Evolutionary conservation across 441 rosid genomes (phyloP).

Genomic region (Pelargonium citronellum): DNA sequence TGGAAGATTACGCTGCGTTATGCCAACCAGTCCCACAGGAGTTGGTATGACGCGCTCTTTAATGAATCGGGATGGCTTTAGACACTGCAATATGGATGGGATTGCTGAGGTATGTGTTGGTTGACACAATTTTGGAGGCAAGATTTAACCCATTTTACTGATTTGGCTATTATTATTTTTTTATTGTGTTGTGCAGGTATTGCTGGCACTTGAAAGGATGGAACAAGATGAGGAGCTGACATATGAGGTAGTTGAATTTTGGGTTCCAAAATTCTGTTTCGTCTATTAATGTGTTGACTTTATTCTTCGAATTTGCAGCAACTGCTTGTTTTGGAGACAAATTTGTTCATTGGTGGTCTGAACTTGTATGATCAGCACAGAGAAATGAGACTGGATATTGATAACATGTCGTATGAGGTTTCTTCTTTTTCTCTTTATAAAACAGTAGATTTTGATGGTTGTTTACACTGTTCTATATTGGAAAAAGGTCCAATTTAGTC

Average conservation of each 20-base stretch:
- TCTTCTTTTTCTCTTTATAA: neutral
- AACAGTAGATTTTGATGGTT: too few relatives aligned
- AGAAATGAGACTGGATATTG: constrained; percentile 94
- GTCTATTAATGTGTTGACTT: constrained; percentile 7
- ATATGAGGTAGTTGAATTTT: constrained; percentile 56
- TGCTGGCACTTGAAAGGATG: constrained; percentile 78
- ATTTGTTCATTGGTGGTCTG: constrained; percentile 56
- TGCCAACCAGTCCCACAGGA: constrained; percentile 56
- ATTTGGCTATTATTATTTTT: constrained; percentile 8
- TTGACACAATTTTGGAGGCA: neutral
- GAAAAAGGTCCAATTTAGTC: too few relatives aligned
- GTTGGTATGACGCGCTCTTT: constrained; percentile 37
- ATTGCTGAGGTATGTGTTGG: constrained; percentile 73
- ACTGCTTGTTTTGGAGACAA: constrained; percentile 68
- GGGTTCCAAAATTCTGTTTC: constrained; percentile 14
- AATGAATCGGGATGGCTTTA: constrained; percentile 46
- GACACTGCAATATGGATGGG: constrained; percentile 61
- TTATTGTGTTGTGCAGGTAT: constrained; percentile 40
- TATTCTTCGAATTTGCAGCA: constrained; percentile 46
- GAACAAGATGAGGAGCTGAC: constrained; percentile 71
- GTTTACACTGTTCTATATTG: too few relatives aligned
- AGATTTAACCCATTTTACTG: neutral
- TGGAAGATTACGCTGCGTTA: constrained; percentile 34
- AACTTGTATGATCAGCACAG: constrained; percentile 81
- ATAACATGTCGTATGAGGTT: constrained; percentile 95